A percentile compares a stretch with the other conserved stretches of the same genome.
phyloP scores from a whole-genome alignment of 371 early-diverging fungal genomes.

The Rhizopus arrhizus region DNA sequence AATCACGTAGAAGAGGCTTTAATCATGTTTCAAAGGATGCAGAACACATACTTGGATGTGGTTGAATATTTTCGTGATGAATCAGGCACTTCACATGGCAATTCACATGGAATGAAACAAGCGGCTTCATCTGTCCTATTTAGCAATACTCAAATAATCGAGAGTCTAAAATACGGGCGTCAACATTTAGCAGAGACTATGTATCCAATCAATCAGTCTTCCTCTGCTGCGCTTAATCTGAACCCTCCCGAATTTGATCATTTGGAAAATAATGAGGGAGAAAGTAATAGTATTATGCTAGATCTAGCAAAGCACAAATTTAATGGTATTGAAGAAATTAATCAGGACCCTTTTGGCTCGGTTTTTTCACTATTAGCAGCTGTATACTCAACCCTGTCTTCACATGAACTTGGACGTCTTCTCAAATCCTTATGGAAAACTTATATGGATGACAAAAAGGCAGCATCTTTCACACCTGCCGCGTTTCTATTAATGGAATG shows the following conservation, averaged over 20 bases:
- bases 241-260: slow-evolving; percentile 23
- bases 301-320: slow-evolving; percentile 43
- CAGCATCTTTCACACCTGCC: slow-evolving; percentile 53
- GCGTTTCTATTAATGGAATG: slow-evolving; percentile 66
- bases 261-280: background rate
- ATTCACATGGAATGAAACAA: slow-evolving; percentile 19
- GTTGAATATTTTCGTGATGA: slow-evolving; percentile 22
- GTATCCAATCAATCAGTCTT: slow-evolving; percentile 22
- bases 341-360: slow-evolving; percentile 57
- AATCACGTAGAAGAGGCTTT: slow-evolving; percentile 37
- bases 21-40: slow-evolving; percentile 44
- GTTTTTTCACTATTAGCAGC: slow-evolving; percentile 60
- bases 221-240: slow-evolving; percentile 26
- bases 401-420: slow-evolving; percentile 48
- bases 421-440: slow-evolving; percentile 57
- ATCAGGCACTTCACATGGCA: background rate
- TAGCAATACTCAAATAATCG: background rate
- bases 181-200: slow-evolving; percentile 14
- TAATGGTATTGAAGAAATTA: slow-evolving; percentile 45
- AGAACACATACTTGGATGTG: slow-evolving; percentile 36
- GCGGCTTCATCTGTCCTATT: background rate
- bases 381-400: slow-evolving; percentile 55
- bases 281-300: slow-evolving; percentile 14
- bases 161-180: background rate
- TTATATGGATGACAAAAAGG: slow-evolving; percentile 51